Percentiles rank a stretch among this genome's conserved stretches.
These are phyloP conservation scores for Groenewaldozyma tartarivorans DNA, from an alignment of 805 yeast genomes.

Conservation along the genomic window DNA sequence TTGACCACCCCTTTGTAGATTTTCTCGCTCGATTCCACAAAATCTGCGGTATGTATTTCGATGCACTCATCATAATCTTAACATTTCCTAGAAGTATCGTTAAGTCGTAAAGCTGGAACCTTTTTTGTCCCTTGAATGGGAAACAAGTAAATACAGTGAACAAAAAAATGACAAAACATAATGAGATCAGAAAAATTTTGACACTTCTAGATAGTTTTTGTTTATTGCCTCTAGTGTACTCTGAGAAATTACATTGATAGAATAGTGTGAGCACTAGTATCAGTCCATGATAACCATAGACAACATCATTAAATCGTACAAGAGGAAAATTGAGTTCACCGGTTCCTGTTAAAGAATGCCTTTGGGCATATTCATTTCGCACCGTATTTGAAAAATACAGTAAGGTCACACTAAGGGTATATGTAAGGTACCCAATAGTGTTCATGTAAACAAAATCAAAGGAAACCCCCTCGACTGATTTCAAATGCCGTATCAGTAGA, in stretches of 20 bases:
- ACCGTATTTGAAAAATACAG: constrained; percentile 26
- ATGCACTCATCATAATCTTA: constrained; percentile 35
- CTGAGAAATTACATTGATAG: constrained; percentile 30
- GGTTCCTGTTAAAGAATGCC: constrained; percentile 17
- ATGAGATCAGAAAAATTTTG: constrained; percentile 18
- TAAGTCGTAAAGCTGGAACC: constrained; percentile 27
- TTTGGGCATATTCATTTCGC: constrained; percentile 27
- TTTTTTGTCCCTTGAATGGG: constrained; percentile 4
- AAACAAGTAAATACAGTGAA: constrained; percentile 21
- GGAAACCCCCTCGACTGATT: constrained; percentile 30
- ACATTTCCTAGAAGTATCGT: constrained; percentile 35
- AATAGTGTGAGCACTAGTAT: constrained; percentile 27
- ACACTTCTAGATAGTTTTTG: constrained; percentile 22
- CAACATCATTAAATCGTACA: constrained; percentile 35
- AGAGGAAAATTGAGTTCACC: constrained; percentile 28
- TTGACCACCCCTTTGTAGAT: constrained; percentile 40
- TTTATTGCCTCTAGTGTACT: constrained; percentile 25
- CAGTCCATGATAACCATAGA: constrained; percentile 37
- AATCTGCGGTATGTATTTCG: constrained; percentile 43
- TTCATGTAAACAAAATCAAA: constrained; percentile 29
- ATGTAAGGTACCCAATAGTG: constrained; percentile 28
- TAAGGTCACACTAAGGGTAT: constrained; percentile 24
- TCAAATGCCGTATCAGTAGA: constrained; percentile 22
- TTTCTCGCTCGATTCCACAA: constrained; percentile 32
- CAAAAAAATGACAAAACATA: constrained; percentile 14